Evolutionary conservation across 495 filamentous ascomycete genomes (phyloP), one percentile per base, ranked within the genome.

Genomic region (Penicillium waksmanii): DNA sequence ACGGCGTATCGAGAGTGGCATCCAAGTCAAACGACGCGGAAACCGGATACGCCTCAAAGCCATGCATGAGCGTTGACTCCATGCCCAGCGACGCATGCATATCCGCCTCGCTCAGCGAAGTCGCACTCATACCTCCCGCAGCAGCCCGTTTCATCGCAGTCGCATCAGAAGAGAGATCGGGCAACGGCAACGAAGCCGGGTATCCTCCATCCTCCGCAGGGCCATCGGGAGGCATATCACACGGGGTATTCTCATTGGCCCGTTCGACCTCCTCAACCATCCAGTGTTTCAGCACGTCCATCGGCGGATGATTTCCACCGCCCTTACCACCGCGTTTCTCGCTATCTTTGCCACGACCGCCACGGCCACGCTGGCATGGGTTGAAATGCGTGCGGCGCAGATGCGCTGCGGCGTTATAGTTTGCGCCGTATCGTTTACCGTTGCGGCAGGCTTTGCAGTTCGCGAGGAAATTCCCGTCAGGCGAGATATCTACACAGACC

Each of bases 341-440:
- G 33, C 78, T 82, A 51, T 78, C 77, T 63, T 84, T 84, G n/a
- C 77, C 76, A 44, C 82, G 83, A 8, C 81, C 79, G 35, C 73
- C 76, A 3, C 80, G 73, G 3, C 81, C 82, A n/a, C 80, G 78
- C 61, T 84, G 82, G 47, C 82, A 81, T 0, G 85, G 85, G 57
- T 86, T 83, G 80, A 97, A 98, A 69, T 98, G 95, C 15, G 90
- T 90, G 18, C 95, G 86, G 18, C 93, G 85, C 13, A 98, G 82
- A 70, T 97, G 95, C 0, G 93, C 94, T 2, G 93, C 92, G 1
- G 94, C 94, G 63, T 98, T 98, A 69, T 98, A 97, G 73, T 98
- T 96, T 21, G 89, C 91, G 4, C 89, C 89, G 66, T 98, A 98
- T 55, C 79, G 81, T 77, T 97, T 97, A 50, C 81, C 75, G 33